These are phyloP conservation scores for Wickerhamiella kurtzmanii DNA, from an alignment of 805 yeast genomes.

Conservation along the genomic window DNA sequence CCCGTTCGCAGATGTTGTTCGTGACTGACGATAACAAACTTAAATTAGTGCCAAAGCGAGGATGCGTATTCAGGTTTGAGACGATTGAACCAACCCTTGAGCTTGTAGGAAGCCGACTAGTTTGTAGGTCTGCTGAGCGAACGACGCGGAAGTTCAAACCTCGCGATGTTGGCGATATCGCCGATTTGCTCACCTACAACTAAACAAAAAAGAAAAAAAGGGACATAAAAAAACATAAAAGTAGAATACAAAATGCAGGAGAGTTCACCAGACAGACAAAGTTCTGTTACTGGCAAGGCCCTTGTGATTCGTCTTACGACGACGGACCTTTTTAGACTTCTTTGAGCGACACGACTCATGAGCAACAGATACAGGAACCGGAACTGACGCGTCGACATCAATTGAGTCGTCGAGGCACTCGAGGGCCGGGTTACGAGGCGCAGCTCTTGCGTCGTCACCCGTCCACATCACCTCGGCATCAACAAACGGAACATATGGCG, in stretches of 20 bases:
- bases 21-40: conserved; percentile 33
- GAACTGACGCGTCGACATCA: background rate
- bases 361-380: background rate
- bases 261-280: no score
- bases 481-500: background rate
- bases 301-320: background rate
- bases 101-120: conserved; percentile 74
- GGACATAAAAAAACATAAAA: background rate
- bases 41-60: conserved; percentile 52
- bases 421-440: background rate
- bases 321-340: background rate
- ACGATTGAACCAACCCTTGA: conserved; percentile 29
- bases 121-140: conserved; percentile 63
- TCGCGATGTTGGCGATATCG: conserved; percentile 52
- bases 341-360: background rate
- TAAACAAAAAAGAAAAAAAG: background rate
- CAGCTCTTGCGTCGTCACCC: background rate
- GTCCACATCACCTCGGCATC: background rate
- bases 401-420: background rate
- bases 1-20: conserved; percentile 56
- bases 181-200: conserved; percentile 5
- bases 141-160: conserved; percentile 75
- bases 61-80: conserved; percentile 45
- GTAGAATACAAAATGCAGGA: background rate
- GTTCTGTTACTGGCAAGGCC: background rate